phyloP scores from a whole-genome alignment of 352 stramenopile genomes.

The Phytopythium montanum region DNA sequence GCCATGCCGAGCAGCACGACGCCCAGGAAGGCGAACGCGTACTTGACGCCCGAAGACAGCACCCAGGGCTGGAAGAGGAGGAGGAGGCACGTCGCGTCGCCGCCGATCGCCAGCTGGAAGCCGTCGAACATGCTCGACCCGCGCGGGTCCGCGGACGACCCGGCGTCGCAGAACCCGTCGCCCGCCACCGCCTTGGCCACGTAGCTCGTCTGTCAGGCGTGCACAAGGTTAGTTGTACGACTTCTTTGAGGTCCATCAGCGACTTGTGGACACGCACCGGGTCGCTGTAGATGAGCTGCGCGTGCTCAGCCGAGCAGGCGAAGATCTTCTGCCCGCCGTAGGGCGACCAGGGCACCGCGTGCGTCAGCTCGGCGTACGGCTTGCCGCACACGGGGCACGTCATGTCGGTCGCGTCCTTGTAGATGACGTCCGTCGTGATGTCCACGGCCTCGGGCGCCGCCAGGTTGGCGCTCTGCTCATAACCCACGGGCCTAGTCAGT shows the following conservation, averaged over 20 bases:
- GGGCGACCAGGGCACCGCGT: conserved; percentile 33
- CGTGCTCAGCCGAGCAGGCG: conserved; percentile 60
- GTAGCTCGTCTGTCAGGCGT: conserved; percentile 71
- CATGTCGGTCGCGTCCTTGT: conserved; percentile 36
- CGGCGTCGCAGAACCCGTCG: conserved; percentile 52
- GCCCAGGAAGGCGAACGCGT: conserved; percentile 65
- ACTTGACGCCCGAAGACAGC: conserved; percentile 68
- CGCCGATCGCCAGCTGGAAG: conserved; percentile 63
- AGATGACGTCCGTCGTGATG: conserved; percentile 12
- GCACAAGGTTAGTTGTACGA: background rate
- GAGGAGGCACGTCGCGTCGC: conserved; percentile 57
- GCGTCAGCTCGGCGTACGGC: conserved; percentile 34
- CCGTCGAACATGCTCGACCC: conserved; percentile 83
- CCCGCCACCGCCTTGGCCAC: conserved; percentile 34
- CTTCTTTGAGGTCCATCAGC: background rate
- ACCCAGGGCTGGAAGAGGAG: conserved; percentile 82
- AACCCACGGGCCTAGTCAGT: no score
- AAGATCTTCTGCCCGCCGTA: conserved; percentile 64
- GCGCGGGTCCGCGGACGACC: conserved; percentile 16
- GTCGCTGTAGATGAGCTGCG: conserved; percentile 41
- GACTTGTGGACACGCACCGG: conserved; percentile 9
- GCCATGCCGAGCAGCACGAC: conserved; percentile 59
- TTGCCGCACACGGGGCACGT: conserved; percentile 75
- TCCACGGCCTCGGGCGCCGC: conserved; percentile 8
- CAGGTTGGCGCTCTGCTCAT: background rate